Evolutionary conservation across 371 early-diverging fungal genomes (phyloP), one percentile per base, ranked within the genome.

Genomic region (Paraphysoderma sedebokerense): DNA sequence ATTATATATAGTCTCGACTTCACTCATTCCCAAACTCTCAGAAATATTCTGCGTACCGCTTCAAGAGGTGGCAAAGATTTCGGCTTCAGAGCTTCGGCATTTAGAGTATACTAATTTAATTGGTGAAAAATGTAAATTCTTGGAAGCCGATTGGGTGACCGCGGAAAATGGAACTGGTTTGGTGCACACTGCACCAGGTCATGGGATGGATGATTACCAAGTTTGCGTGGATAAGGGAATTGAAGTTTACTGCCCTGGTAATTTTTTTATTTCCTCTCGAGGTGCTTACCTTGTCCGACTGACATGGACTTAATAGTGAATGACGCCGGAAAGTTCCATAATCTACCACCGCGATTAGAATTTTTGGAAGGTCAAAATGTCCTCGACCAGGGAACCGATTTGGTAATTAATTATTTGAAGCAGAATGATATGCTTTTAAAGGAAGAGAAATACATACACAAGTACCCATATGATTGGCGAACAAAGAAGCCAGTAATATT

Each of bases 201-300:
- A 95, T 57, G 97, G 97, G 41, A 80, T 84, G 68, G 90, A 91
- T 19, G 97, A 96, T 67, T 92, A 88, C 59, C 82, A 82, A 51
- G 64, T 66, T 0, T 83, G 89, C 38, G 52, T 71, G 32, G 50
- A 58, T 15, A 47, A 71, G 5, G 74, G 74, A 3, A 77, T 91
- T 27, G 53, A 57, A 24, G 63, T 72, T 0, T 63, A 69, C 45
- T 71, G 73, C 51, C 73, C 73, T 37, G 61, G 70, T 70, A 64
- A 47, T 37, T 36, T 29, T 22, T 31, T 23, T 19, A 32, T 24
- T 7, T 9, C 3, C 15, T 29, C 8, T 5, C 38, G 32, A 4
- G 35, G 19, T 44, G 11, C 17, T 4, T 23, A 37, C 29, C 19
- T 24, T 38, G 26, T 1, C 7, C 28, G 13, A 30, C 52, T 44